Base-by-base conservation (phyloP, 192 early-diverging fungal genomes). In the Backusella mclennaniae region DNA sequence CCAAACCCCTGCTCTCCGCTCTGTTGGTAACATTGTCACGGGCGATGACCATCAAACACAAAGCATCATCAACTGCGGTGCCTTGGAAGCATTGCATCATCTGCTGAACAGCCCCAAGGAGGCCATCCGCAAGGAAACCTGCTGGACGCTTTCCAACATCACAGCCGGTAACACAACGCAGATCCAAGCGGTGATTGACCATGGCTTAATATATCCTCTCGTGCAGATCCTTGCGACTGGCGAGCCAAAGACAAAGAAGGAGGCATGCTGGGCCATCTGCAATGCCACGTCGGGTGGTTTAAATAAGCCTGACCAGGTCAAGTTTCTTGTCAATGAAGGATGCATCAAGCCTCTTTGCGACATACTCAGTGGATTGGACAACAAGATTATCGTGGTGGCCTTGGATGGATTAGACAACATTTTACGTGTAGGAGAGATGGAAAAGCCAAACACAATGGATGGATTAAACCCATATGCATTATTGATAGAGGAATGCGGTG, bases 11-110 rank as follows among this genome's bases (percentile, higher is more conserved):
- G 91, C 89, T 17, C 82, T 95, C 33, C 83, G 92, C n/a, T 91
- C 92, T 9, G 84, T 93, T 44, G 92, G 93, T 33, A 94, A 94
- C 77, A 94, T 95, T 81, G 93, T 93, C 14, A 92, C 93, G 33
- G 93, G 93, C 14, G 91, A 93, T 67, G 93, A 95, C 68, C 53
- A 86, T 14, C 93, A 95, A 77, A 93, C 91, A 38, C 93, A 95
- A 78, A 86, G 89, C 17, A 83, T 94, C 17, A 79, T 95, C 76
- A 87, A 91, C 74, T 90, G 87, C 71, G 89, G 87, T 35, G 86
- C 82, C 29, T 77, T 95, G 21, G 66, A 73, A 2, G 88, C 89
- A n/a, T 77, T 95, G 9, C 74, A 82, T 26, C 67, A 76, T 2
- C 79, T 95, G n/a, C 76, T 95, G 8, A 76, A n/a, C 21, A 82